Evolutionary conservation across 352 stramenopile species (phyloP).

Genomic region (Phytophthora citrophthora): DNA sequence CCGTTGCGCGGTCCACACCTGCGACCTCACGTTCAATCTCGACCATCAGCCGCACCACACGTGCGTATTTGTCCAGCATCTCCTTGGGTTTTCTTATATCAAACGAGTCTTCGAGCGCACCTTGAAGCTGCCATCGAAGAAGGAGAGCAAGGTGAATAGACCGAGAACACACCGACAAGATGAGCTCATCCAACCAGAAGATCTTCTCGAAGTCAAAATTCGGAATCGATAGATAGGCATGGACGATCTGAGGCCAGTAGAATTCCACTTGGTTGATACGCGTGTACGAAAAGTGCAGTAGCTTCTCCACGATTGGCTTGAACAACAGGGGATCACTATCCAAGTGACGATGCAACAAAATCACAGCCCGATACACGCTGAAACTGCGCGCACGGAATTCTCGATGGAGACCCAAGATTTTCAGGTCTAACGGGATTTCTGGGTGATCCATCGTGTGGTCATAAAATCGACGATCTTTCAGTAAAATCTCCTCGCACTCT

Average conservation of each 20-base stretch:
- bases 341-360: constrained; percentile 84
- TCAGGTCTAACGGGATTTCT: constrained; percentile 84
- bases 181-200: constrained; percentile 89
- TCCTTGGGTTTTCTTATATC: constrained; percentile 78
- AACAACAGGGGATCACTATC: constrained; percentile 88
- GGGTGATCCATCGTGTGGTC: constrained; percentile 87
- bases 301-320: constrained; percentile 86
- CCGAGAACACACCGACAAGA: constrained; percentile 88
- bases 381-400: constrained; percentile 86
- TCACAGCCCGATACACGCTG: constrained; percentile 85
- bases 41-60: constrained; percentile 85
- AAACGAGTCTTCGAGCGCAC: constrained; percentile 84
- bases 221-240: constrained; percentile 86
- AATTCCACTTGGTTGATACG: constrained; percentile 93
- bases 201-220: constrained; percentile 93
- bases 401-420: constrained; percentile 86
- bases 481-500: constrained; percentile 87
- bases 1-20: constrained; percentile 63
- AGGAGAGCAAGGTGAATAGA: constrained; percentile 87
- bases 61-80: constrained; percentile 88
- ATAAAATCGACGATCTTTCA: constrained; percentile 84
- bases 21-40: constrained; percentile 88
- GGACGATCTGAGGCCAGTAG: constrained; percentile 92
- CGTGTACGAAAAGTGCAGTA: constrained; percentile 88
- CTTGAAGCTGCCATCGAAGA: constrained; percentile 89